These are phyloP conservation scores for Spergularia azorica DNA, from an alignment of 179 eudicot genomes.

Conservation along the genomic window DNA sequence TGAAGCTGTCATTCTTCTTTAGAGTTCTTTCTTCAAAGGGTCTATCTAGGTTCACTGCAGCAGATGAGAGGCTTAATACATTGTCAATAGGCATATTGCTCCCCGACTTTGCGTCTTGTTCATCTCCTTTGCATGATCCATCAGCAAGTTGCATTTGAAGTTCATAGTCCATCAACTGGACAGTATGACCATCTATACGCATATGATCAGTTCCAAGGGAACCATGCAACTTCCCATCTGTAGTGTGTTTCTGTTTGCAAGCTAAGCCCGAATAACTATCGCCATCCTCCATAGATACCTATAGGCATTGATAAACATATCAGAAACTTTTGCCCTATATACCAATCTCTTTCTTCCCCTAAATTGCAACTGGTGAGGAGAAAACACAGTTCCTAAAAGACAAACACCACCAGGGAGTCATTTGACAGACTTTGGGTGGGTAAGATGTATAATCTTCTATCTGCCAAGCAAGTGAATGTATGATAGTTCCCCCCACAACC, in stretches of 20 bases:
- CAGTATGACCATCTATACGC: constrained; percentile 29
- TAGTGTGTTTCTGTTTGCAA: constrained; percentile 13
- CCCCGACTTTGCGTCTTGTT: constrained; percentile 22
- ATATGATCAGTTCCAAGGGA: constrained; percentile 20
- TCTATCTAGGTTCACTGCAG: constrained; percentile 46
- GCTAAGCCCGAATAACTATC: neutral
- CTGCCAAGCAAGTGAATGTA: no score
- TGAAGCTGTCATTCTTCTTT: constrained; percentile 79
- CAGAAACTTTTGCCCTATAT: neutral
- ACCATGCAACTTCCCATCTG: constrained; percentile 22
- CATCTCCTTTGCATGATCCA: constrained; percentile 31
- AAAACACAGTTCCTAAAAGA: neutral
- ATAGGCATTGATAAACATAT: neutral
- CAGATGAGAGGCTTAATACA: constrained; percentile 32
- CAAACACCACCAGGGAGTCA: no score
- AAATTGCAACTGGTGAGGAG: neutral
- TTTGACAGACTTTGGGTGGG: no score
- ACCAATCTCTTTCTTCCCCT: no score
- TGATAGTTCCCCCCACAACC: no score
- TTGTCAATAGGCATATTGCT: constrained; percentile 30
- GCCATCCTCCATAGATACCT: neutral
- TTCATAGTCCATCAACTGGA: constrained; percentile 24
- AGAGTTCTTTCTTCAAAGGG: constrained; percentile 38
- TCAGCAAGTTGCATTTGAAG: constrained; percentile 24
- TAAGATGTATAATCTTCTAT: no score